A percentile compares a stretch with the other conserved stretches of the same genome.
phyloP scores from a whole-genome alignment of 768 basidiomycete genomes.

The Pisolithus sp. region DNA sequence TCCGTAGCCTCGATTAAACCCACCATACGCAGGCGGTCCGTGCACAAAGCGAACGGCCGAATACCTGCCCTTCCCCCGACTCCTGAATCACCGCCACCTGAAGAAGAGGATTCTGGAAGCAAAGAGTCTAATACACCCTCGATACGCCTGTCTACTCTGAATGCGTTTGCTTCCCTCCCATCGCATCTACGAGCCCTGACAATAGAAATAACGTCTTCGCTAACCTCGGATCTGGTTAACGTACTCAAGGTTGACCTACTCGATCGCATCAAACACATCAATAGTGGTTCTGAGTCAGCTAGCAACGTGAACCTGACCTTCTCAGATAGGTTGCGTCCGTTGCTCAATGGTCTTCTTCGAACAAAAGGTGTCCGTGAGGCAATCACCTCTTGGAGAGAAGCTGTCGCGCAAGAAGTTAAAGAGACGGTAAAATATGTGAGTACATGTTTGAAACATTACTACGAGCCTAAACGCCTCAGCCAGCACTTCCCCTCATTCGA shows the following conservation, averaged over 20 bases:
- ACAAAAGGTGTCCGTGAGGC: constrained; percentile 69
- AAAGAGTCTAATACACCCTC: constrained; percentile 29
- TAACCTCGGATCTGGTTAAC: constrained; percentile 73
- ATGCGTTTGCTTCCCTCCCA: constrained; percentile 72
- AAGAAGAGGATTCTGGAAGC: constrained; percentile 3
- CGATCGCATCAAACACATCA: constrained; percentile 37
- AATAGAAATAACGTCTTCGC: constrained; percentile 66
- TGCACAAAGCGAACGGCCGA: constrained; percentile 12
- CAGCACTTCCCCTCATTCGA: constrained; percentile 60
- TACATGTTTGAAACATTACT: constrained; percentile 7
- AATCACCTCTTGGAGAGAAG: constrained; percentile 61
- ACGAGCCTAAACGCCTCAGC: constrained; percentile 1
- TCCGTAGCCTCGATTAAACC: constrained; percentile 3
- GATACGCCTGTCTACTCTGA: constrained; percentile 60
- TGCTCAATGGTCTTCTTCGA: constrained; percentile 71
- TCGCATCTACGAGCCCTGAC: constrained; percentile 64
- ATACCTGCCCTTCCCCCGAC: constrained; percentile 31
- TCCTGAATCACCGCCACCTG: constrained; percentile 22
- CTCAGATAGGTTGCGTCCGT: constrained; percentile 59
- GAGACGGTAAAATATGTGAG: constrained; percentile 55
- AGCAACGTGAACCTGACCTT: constrained; percentile 37
- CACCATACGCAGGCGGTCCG: constrained; percentile 1
- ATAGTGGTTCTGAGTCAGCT: constrained; percentile 9
- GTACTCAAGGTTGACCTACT: constrained; percentile 63
- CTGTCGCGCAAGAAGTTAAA: constrained; percentile 55